A percentile compares a stretch with the other conserved stretches of the same genome.
phyloP scores from a whole-genome alignment of 305 asterid genomes.

The Fraxinus paxiana region DNA sequence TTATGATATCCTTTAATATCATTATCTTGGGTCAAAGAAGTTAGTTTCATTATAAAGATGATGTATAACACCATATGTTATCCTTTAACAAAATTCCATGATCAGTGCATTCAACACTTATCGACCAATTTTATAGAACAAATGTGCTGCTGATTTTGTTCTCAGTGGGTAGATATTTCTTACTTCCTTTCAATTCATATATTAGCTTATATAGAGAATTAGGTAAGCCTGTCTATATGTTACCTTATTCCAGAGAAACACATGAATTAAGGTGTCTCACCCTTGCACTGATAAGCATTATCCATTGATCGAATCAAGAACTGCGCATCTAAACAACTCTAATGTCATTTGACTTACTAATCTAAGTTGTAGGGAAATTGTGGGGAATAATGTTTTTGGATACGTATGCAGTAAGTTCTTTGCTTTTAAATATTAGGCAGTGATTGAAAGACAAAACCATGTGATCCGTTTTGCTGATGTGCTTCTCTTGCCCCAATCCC shows the following conservation, averaged over 20 bases:
- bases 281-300: not conserved
- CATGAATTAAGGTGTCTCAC: not conserved
- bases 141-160: not conserved
- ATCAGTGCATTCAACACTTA: not conserved
- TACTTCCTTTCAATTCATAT: not conserved
- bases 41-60: not conserved
- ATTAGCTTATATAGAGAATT: not conserved
- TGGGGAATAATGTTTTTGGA: not conserved
- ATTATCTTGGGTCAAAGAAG: not conserved
- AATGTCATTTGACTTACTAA: not conserved
- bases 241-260: not conserved
- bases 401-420: not conserved
- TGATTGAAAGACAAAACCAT: not conserved
- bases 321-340: not conserved
- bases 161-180: not conserved
- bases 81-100: not conserved
- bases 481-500: not conserved
- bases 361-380: not conserved
- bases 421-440: not conserved
- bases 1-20: not conserved
- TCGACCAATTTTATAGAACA: not conserved
- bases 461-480: not conserved
- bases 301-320: not conserved
- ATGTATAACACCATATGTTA: not conserved
- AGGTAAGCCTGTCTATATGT: not conserved